These are phyloP conservation scores for Aspergillus baeticus DNA, from an alignment of 495 filamentous ascomycete species.

Conservation along the genomic window DNA sequence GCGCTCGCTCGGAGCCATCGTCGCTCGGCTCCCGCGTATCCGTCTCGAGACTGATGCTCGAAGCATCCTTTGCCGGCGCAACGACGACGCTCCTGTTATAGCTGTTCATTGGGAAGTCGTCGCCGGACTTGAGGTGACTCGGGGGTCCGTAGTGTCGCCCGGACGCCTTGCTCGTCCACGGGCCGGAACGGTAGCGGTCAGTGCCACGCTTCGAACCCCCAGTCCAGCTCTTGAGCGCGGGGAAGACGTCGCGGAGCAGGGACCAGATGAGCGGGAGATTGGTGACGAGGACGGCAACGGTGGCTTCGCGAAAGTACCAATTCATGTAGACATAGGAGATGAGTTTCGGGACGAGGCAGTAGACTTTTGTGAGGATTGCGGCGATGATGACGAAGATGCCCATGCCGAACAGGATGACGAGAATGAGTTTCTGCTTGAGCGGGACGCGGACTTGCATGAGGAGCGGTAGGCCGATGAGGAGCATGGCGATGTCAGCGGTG, in stretches of 20 bases:
- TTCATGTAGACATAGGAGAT: constrained; percentile 59
- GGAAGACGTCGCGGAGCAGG: constrained; percentile 58
- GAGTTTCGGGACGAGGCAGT: constrained; percentile 55
- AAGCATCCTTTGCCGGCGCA: constrained; percentile 32
- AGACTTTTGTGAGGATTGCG: constrained; percentile 64
- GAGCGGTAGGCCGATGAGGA: constrained; percentile 61
- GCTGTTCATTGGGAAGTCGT: constrained; percentile 37
- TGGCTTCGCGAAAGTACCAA: constrained; percentile 72
- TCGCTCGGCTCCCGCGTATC: constrained; percentile 37
- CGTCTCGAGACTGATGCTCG: constrained; percentile 31
- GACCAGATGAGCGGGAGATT: constrained; percentile 68
- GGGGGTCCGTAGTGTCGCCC: constrained; percentile 31
- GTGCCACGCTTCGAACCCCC: constrained; percentile 41
- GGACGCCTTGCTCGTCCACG: constrained; percentile 37
- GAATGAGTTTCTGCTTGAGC: constrained; percentile 54
- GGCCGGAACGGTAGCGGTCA: constrained; percentile 36
- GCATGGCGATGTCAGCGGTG: constrained; percentile 64
- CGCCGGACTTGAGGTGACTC: constrained; percentile 33
- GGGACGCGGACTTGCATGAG: constrained; percentile 58
- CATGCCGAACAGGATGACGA: constrained; percentile 52
- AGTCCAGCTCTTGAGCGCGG: constrained; percentile 47
- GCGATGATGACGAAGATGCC: constrained; percentile 68
- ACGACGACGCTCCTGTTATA: constrained; percentile 30
- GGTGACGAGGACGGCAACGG: constrained; percentile 62
- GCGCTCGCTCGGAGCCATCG: constrained; percentile 41